Conservation (phyloP, 2,329 filamentous ascomycete species). For the Paecilomyces dactylethromorphus region DNA sequence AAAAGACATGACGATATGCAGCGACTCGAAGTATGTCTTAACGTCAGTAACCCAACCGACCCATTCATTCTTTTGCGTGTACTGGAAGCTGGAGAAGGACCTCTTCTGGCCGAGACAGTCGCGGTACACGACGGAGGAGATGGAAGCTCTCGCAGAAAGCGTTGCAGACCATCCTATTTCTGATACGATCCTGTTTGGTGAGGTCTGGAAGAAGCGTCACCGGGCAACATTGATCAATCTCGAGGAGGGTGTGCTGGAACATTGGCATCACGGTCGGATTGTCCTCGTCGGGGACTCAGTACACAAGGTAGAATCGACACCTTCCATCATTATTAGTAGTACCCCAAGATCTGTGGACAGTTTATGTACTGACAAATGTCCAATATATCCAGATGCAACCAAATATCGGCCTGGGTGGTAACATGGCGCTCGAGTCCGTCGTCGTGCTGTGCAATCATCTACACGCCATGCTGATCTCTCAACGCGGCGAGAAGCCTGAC, state of each 20-base stretch:
- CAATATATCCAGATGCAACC: not conserved
- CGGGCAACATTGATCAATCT: not conserved
- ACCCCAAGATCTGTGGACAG: not conserved
- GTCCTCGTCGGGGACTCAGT: conserved; percentile 3
- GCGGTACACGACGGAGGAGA: not conserved
- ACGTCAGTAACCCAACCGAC: not conserved
- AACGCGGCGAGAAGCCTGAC: not conserved
- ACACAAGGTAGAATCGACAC: not conserved
- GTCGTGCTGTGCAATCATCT: not conserved
- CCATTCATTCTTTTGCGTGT: not conserved
- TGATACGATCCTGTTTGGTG: not conserved
- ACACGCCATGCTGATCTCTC: not conserved
- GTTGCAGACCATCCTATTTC: not conserved
- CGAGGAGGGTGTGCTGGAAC: conserved; percentile 3
- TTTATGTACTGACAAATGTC: not conserved
- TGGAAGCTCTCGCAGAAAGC: not conserved
- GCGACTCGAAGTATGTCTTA: not conserved
- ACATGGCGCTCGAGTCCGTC: not conserved
- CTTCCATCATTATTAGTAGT: not conserved
- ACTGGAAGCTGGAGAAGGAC: not conserved
- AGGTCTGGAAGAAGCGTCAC: not conserved
- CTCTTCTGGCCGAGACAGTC: not conserved
- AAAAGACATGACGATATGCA: not conserved
- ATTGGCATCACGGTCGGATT: conserved; percentile 4
- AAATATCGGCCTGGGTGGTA: not conserved